Percentiles rank a stretch among this genome's conserved stretches.
Evolutionary conservation across 441 rosid genomes (phyloP).

Genomic region (Melastoma candidum): DNA sequence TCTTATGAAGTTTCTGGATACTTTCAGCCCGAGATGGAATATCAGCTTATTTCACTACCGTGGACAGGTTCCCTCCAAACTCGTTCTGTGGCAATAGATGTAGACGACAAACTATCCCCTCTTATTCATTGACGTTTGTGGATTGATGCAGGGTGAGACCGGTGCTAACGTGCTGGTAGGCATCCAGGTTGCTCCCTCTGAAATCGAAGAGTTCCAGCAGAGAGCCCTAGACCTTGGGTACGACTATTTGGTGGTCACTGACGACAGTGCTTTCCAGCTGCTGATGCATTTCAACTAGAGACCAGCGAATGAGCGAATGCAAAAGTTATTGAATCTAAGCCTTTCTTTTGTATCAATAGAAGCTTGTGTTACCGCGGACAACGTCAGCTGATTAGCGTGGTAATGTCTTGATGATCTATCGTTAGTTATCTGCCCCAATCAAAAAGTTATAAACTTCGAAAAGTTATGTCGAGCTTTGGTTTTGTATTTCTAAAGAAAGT

Average conservation of each 20-base stretch:
- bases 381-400: too few species aligned
- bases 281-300: constrained; percentile 44
- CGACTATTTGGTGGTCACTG: constrained; percentile 58
- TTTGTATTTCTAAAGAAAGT: too few species aligned
- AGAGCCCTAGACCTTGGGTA: constrained; percentile 59
- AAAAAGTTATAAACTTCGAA: too few species aligned
- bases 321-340: too few species aligned
- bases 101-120: too few species aligned
- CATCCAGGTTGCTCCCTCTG: constrained; percentile 44
- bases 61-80: constrained; percentile 36
- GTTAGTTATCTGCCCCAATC: too few species aligned
- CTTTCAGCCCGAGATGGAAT: constrained; percentile 94
- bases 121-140: too few species aligned
- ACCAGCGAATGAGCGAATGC: background rate
- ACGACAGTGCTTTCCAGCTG: constrained; percentile 49
- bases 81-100: too few species aligned
- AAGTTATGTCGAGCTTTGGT: too few species aligned
- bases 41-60: constrained; percentile 95
- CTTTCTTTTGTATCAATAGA: too few species aligned
- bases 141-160: constrained; percentile 7
- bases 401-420: too few species aligned
- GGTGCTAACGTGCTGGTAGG: constrained; percentile 85
- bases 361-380: too few species aligned
- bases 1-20: constrained; percentile 76
- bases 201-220: constrained; percentile 52